Evolutionary conservation across 176 grass and related monocot genomes (phyloP).

Genomic region (Bromus sterilis): DNA sequence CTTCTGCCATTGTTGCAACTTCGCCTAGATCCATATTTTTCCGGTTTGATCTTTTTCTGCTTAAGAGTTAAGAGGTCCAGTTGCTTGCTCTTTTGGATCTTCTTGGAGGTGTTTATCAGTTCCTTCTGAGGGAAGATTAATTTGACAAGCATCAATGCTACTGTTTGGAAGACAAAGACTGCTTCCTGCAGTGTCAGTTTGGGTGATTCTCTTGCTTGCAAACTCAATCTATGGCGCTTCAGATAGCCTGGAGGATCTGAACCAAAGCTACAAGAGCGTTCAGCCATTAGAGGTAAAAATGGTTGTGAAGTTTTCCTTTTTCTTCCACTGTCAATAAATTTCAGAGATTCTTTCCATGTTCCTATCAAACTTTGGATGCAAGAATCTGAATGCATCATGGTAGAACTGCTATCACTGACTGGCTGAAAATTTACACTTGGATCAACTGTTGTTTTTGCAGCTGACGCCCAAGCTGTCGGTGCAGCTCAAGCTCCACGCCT

Average conservation of each 20-base stretch:
- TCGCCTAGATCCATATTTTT: background rate
- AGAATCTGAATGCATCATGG: background rate
- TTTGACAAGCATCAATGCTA: conserved; percentile 28
- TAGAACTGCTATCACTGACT: background rate
- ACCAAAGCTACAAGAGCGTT: conserved; percentile 19
- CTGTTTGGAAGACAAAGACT: conserved; percentile 31
- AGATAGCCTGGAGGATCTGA: background rate
- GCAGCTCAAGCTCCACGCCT: conserved; percentile 79
- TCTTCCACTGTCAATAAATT: background rate
- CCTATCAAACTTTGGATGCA: background rate
- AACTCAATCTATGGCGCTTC: background rate
- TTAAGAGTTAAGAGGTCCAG: background rate
- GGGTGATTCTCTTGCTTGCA: conserved; percentile 13
- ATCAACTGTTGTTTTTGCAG: conserved; percentile 19
- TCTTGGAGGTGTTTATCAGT: background rate
- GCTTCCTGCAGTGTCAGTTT: conserved; percentile 5
- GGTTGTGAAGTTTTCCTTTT: background rate
- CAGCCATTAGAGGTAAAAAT: conserved; percentile 32
- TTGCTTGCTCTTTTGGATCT: background rate
- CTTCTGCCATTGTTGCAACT: background rate
- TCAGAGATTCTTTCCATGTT: background rate
- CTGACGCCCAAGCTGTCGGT: conserved; percentile 54
- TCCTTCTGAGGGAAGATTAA: background rate
- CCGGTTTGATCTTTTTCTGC: background rate
- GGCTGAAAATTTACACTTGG: background rate